Conservation (phyloP, 805 yeast species). For the Cyberlindnera saturnus region DNA sequence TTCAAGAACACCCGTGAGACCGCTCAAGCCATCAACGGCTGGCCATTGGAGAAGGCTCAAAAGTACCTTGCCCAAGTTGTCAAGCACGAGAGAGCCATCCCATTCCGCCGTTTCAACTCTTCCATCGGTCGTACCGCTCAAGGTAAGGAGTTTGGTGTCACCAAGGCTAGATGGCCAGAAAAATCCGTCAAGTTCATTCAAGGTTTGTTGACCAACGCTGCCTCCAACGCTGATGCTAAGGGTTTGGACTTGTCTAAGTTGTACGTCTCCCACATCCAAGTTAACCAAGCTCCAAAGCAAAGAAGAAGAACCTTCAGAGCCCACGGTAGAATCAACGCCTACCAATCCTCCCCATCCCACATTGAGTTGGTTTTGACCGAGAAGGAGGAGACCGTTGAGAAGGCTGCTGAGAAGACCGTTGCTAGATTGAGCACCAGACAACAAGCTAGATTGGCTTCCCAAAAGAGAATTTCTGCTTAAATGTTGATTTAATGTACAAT, state of each 20-base stretch:
- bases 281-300: slow-evolving; percentile 99
- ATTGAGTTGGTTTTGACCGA: slow-evolving; percentile 96
- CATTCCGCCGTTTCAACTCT: slow-evolving; percentile 96
- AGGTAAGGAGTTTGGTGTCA: slow-evolving; percentile 99
- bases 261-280: slow-evolving; percentile 97
- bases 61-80: slow-evolving; percentile 91
- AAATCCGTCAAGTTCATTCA: slow-evolving; percentile 94
- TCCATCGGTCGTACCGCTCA: slow-evolving; percentile 99
- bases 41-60: slow-evolving; percentile 96
- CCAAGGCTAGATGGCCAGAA: slow-evolving; percentile 99
- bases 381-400: slow-evolving; percentile 88
- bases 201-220: slow-evolving; percentile 95
- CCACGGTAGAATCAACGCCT: slow-evolving; percentile 99
- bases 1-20: slow-evolving; percentile 99
- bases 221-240: slow-evolving; percentile 98
- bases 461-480: slow-evolving; percentile 78
- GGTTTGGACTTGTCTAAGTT: slow-evolving; percentile 95
- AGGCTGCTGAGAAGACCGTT: slow-evolving; percentile 68
- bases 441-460: slow-evolving; percentile 84
- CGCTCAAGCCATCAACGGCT: slow-evolving; percentile 96
- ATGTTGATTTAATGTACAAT: slow-evolving; percentile 2
- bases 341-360: slow-evolving; percentile 98
- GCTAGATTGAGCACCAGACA: slow-evolving; percentile 85
- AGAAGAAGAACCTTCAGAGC: slow-evolving; percentile 99
- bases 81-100: slow-evolving; percentile 99